These are phyloP conservation scores for Curvularia spicifera DNA, from an alignment of 2,329 filamentous ascomycete genomes.

Conservation along the genomic window DNA sequence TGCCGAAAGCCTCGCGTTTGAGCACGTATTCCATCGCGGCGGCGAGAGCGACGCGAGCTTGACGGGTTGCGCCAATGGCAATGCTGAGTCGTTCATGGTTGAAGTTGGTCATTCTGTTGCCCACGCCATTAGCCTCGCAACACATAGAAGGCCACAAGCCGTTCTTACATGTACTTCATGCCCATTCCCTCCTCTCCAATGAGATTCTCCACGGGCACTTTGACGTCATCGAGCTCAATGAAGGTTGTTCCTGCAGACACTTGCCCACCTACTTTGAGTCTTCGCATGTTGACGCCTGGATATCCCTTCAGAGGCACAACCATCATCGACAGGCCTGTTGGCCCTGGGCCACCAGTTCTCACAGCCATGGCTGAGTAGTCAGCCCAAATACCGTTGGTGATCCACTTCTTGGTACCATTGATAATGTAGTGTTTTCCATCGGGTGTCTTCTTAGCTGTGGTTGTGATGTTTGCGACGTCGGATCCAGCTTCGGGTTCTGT, in stretches of 20 bases:
- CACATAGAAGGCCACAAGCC: neutral
- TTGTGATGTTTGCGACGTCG: slow-evolving; percentile 75
- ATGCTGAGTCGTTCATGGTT: slow-evolving; percentile 78
- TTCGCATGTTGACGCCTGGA: slow-evolving; percentile 70
- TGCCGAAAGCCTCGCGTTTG: slow-evolving; percentile 71
- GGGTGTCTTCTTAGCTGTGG: slow-evolving; percentile 66
- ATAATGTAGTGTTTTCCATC: slow-evolving; percentile 73
- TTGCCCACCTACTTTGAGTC: slow-evolving; percentile 71
- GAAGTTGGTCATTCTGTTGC: slow-evolving; percentile 71
- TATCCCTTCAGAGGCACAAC: slow-evolving; percentile 73
- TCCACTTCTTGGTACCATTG: slow-evolving; percentile 80
- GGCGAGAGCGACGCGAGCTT: slow-evolving; percentile 65
- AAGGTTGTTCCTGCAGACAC: slow-evolving; percentile 72
- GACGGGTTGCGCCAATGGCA: slow-evolving; percentile 67
- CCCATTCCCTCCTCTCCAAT: slow-evolving; percentile 73
- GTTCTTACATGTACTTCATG: slow-evolving; percentile 67
- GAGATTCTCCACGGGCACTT: slow-evolving; percentile 72
- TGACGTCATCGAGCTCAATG: slow-evolving; percentile 77
- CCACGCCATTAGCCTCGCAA: neutral
- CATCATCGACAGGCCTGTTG: slow-evolving; percentile 68
- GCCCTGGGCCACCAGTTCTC: slow-evolving; percentile 70
- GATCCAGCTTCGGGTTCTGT: slow-evolving; percentile 77
- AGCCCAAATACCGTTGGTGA: slow-evolving; percentile 66
- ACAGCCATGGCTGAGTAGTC: slow-evolving; percentile 75
- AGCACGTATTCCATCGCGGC: slow-evolving; percentile 68